A percentile compares a stretch with the other conserved stretches of the same genome.
phyloP scores from a whole-genome alignment of 352 stramenopile species.

The Phytopythium mirpurense region DNA sequence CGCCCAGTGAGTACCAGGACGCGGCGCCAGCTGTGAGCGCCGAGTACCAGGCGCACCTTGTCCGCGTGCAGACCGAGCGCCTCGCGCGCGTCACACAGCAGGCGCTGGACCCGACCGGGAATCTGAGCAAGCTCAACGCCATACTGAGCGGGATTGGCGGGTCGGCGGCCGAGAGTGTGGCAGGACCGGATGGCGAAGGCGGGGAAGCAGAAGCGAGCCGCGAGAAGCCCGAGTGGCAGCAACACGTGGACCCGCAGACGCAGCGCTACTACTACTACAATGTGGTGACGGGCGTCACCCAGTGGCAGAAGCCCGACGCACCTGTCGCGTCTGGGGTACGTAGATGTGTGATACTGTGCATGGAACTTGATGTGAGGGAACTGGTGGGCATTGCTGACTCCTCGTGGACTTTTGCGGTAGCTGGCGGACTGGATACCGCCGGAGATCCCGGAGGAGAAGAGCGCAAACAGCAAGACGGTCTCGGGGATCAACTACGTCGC shows the following conservation, averaged over 20 bases:
- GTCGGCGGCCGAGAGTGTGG: background rate
- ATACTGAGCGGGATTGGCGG: conserved; percentile 58
- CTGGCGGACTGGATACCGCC: conserved; percentile 76
- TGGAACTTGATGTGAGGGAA: background rate
- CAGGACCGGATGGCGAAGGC: conserved; percentile 3
- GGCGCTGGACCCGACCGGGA: conserved; percentile 62
- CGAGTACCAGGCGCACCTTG: conserved; percentile 73
- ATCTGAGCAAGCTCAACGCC: conserved; percentile 62
- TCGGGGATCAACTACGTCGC: conserved; percentile 63
- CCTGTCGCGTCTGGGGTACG: conserved; percentile 66
- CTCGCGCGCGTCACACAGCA: conserved; percentile 53
- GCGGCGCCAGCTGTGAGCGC: conserved; percentile 9
- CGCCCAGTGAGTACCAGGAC: conserved; percentile 44
- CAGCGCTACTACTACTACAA: conserved; percentile 87
- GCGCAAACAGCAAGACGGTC: conserved; percentile 26
- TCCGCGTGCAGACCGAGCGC: conserved; percentile 40
- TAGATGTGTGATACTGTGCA: background rate
- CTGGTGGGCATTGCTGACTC: background rate
- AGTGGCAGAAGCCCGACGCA: conserved; percentile 74
- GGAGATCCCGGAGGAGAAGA: conserved; percentile 23
- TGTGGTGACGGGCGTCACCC: conserved; percentile 60
- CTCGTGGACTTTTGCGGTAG: conserved; percentile 21
- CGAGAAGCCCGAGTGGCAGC: conserved; percentile 65
- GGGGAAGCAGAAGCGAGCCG: background rate
- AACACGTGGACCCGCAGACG: conserved; percentile 77